Conservation (phyloP, 2,329 filamentous ascomycete genomes). For the Clarireedia homoeocarpa region DNA sequence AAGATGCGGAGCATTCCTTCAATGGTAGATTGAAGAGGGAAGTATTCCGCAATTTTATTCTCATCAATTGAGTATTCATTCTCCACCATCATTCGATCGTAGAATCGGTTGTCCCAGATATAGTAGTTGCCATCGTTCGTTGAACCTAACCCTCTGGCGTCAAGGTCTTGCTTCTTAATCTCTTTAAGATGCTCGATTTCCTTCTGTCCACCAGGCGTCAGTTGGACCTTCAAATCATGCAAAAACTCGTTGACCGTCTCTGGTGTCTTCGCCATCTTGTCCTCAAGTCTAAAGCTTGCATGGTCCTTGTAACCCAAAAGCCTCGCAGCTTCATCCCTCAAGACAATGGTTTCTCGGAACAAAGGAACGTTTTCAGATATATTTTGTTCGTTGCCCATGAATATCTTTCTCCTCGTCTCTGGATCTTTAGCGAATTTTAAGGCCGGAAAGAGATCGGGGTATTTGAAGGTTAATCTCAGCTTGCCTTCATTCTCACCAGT, state of each 20-base stretch:
- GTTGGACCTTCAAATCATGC: slow-evolving; percentile 56
- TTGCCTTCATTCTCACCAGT: slow-evolving; percentile 65
- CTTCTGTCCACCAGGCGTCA: slow-evolving; percentile 61
- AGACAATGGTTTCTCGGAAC: slow-evolving; percentile 66
- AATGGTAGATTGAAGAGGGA: slow-evolving; percentile 67
- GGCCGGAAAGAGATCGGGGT: slow-evolving; percentile 70
- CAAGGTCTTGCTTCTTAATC: slow-evolving; percentile 64
- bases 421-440: slow-evolving; percentile 69
- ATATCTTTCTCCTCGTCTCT: slow-evolving; percentile 60
- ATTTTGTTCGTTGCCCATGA: slow-evolving; percentile 75
- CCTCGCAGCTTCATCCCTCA: slow-evolving; percentile 71
- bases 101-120: slow-evolving; percentile 76
- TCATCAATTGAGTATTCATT: slow-evolving; percentile 75
- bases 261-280: slow-evolving; percentile 79
- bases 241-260: slow-evolving; percentile 67
- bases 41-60: slow-evolving; percentile 74
- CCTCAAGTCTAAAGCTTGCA: slow-evolving; percentile 66
- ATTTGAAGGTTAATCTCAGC: slow-evolving; percentile 72
- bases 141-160: slow-evolving; percentile 44
- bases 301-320: slow-evolving; percentile 72
- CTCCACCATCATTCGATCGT: slow-evolving; percentile 73
- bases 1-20: slow-evolving; percentile 76
- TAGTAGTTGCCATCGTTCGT: slow-evolving; percentile 64
- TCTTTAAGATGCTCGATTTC: slow-evolving; percentile 64
- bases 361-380: slow-evolving; percentile 56